Evolutionary conservation across 78 protist species (phyloP), one percentile per base, ranked within the genome.

Genomic region (Dictyostelium firmibasis): DNA sequence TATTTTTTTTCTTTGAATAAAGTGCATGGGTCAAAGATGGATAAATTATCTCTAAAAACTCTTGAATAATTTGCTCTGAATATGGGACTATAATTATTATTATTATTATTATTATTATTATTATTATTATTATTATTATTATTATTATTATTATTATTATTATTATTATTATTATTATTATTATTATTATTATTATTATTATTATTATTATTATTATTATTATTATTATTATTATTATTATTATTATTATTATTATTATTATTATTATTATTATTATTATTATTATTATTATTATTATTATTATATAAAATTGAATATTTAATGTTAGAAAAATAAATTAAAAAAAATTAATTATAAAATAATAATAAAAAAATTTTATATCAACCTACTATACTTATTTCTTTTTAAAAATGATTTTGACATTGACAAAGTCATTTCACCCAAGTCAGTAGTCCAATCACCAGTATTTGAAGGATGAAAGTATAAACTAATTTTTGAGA

Each of bases 391-490:
- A 41, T 27, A 31, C 7, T 41, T 13, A 79, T 77, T 64, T 41
- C 50, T 81, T 67, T 88, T 79, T 35, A 29, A 70, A 79, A 79
- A 62, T 23, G 44, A 7, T 18, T 79, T 44, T 27, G 67, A 88
- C 47, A 27, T 31, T 1, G 93, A 79, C 2, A 29, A 25, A 9
- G 82, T 11, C 10, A 81, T 57, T 69, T 79, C 93, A 67, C 53
- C 43, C 18, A 88, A 38, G 10, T 82, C 31, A 20, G 36, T 47
- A 13, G 93, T 38, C 85, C 86, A 79, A 18, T 79, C 81, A 60
- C 93, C 93, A 31, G 81, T 79, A 44, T 88, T 88, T 31, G 81
- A 64, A 79, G 93, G 93, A 79, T 88, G 93, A 33, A 41, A 88
- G 33, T 85, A 85, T 8, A 74, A 27, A 16, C 64, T 23, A 18